phyloP scores from a whole-genome alignment of 228 moss, liverwort and hornwort genomes.

The Sphagnum magellanicum region DNA sequence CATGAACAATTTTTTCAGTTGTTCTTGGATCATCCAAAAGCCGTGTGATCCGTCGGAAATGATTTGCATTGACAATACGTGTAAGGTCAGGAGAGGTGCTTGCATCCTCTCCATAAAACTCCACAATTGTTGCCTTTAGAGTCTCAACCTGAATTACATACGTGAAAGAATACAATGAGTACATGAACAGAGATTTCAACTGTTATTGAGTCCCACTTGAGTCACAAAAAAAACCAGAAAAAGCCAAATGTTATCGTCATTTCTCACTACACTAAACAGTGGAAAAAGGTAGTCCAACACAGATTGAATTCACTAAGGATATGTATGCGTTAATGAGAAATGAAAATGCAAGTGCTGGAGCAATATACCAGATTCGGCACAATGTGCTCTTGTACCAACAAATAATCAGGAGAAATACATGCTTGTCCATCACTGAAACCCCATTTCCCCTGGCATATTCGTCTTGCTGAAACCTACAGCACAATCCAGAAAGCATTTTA shows the following conservation, averaged over 20 bases:
- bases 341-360: no score
- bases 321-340: no score
- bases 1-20: slow-evolving; percentile 51
- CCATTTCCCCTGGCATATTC: slow-evolving; percentile 19
- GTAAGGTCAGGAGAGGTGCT: slow-evolving; percentile 40
- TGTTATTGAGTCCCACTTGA: no score
- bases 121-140: slow-evolving; percentile 42
- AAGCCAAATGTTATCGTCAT: no score
- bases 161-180: no score
- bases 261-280: no score
- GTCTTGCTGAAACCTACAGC: slow-evolving; percentile 5
- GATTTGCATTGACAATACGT: slow-evolving; percentile 49
- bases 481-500: no score
- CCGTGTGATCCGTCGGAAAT: slow-evolving; percentile 41
- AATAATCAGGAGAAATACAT: slow-evolving; percentile 23
- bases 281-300: no score
- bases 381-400: slow-evolving; percentile 19
- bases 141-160: slow-evolving; percentile 32
- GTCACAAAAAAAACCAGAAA: no score
- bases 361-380: slow-evolving; percentile 13
- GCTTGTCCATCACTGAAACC: slow-evolving; percentile 15
- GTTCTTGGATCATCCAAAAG: slow-evolving; percentile 48
- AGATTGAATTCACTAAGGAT: no score
- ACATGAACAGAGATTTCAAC: no score
- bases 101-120: slow-evolving; percentile 71